A percentile compares a stretch with the other conserved stretches of the same genome.
These are phyloP conservation scores for Monilinia polystroma DNA, from an alignment of 2,329 filamentous ascomycete species.

Conservation along the genomic window DNA sequence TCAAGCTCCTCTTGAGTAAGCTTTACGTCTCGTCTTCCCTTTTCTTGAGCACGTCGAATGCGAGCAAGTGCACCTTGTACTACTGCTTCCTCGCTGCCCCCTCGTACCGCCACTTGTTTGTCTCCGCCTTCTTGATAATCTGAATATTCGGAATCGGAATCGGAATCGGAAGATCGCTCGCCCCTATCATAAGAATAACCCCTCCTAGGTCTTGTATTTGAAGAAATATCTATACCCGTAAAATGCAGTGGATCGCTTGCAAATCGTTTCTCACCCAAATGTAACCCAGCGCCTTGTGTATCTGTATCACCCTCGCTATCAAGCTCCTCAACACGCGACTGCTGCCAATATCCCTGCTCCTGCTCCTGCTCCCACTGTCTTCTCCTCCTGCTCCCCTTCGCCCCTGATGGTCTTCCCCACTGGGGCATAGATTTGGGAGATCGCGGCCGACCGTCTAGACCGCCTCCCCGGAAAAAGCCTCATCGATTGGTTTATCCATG, in stretches of 20 bases:
- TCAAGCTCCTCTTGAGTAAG: constrained; percentile 78
- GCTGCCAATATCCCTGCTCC: constrained; percentile 52
- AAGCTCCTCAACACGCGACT: constrained; percentile 62
- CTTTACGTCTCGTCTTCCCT: constrained; percentile 75
- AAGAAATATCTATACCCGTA: constrained; percentile 58
- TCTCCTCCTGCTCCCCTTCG: constrained; percentile 64
- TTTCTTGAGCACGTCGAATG: constrained; percentile 73
- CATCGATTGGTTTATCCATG: constrained; percentile 99
- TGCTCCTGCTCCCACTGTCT: constrained; percentile 51
- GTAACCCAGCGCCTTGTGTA: constrained; percentile 54
- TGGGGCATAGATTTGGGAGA: constrained; percentile 90
- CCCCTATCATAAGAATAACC: constrained; percentile 45
- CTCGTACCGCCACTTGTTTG: constrained; percentile 53
- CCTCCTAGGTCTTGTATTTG: constrained; percentile 32
- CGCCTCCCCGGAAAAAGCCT: constrained; percentile 99
- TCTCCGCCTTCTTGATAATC: constrained; percentile 53
- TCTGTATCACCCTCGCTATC: constrained; percentile 55
- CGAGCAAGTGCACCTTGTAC: constrained; percentile 76
- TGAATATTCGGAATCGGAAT: constrained; percentile 41
- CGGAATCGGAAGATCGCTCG: constrained; percentile 41
- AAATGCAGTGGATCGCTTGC: constrained; percentile 60
- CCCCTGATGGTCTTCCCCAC: constrained; percentile 99
- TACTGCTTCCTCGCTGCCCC: constrained; percentile 69
- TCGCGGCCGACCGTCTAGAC: constrained; percentile 99
- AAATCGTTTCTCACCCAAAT: constrained; percentile 51